Evolutionary conservation across 176 grass and related monocot genomes (phyloP), one percentile per base, ranked within the genome.

Genomic region (Rhynchospora pubera): DNA sequence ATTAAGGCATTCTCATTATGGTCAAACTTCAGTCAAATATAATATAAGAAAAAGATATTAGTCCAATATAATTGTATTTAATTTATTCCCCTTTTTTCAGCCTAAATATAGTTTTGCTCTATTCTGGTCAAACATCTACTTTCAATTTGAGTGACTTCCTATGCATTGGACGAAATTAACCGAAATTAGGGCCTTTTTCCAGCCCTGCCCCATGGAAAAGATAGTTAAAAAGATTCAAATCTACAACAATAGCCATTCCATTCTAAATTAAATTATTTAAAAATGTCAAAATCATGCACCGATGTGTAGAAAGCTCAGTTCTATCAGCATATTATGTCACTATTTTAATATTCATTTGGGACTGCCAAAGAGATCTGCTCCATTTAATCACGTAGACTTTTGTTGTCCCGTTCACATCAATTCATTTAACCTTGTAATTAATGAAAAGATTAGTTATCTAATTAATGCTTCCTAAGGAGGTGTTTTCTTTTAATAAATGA

Each of bases 251-350:
- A 50, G 10, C 45, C 24, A 0, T 44, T 50, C 6, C 46, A 14
- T 13, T 19, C 7, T 52, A 74, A 5, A 26, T 50, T 26, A 52
- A 26, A 74, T 50, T 24, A 52, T 26, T 74, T 9, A 14, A 26
- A 74, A 22, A 52, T 52, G 70, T 74, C 46, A 74, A 73, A 51
- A 74, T 51, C 69, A 52, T 50, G 69, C 69, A 51, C 69, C 44
- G 45, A 74, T 51, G 44, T 74, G 66, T 50, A 51, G 70, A 74
- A 74, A 74, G 70, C 70, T 74, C 70, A 52, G 70, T 74, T 74
- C 70, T 7, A 74, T 26, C 70, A 28, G 70, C 70, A 52, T 74
- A 74, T 6, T 73, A 50, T 60, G 7, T 12, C 3, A 50, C 69
- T 24, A 28, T 50, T 74, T 74, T 48, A 51, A 51, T 24, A 74